These are phyloP conservation scores for Cystobasidiopsis lactophilus DNA, from an alignment of 768 basidiomycete species.

Conservation along the genomic window DNA sequence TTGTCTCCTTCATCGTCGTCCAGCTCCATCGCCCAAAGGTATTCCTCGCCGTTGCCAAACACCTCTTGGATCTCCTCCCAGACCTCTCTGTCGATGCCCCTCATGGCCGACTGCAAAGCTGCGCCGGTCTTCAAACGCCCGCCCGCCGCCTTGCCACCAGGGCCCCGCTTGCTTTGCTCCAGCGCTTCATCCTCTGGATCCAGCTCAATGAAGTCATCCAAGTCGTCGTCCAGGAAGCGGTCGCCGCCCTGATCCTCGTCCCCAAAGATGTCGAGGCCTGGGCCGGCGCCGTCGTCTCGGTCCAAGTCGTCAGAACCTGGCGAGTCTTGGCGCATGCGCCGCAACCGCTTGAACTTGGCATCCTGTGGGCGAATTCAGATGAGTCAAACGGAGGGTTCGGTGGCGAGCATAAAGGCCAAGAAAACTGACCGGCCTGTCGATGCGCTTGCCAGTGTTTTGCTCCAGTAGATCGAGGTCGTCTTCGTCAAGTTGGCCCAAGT, in stretches of 20 bases:
- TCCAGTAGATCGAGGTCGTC: constrained; percentile 60
- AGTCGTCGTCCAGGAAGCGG: constrained; percentile 56
- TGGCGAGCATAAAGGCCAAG: too few relatives aligned
- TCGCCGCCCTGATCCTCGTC: constrained; percentile 35
- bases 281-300: constrained; percentile 47
- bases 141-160: constrained; percentile 49
- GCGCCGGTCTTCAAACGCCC: too few relatives aligned
- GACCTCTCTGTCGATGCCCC: constrained; percentile 26
- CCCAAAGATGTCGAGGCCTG: constrained; percentile 16
- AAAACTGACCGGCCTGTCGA: not conserved
- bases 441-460: constrained; percentile 49
- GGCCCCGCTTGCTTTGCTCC: constrained; percentile 42
- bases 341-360: constrained; percentile 44
- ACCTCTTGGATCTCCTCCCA: constrained; percentile 93
- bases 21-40: constrained; percentile 65
- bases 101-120: not conserved
- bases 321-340: constrained; percentile 45
- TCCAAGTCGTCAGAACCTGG: constrained; percentile 32
- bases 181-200: constrained; percentile 35
- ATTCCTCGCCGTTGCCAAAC: constrained; percentile 89
- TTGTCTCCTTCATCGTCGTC: constrained; percentile 44
- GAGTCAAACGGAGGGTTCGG: too few relatives aligned
- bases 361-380: not conserved
- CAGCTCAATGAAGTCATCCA: constrained; percentile 45
- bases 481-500: constrained; percentile 42